phyloP scores from a whole-genome alignment of 148 eudicot genomes.

The Polygonum aviculare region DNA sequence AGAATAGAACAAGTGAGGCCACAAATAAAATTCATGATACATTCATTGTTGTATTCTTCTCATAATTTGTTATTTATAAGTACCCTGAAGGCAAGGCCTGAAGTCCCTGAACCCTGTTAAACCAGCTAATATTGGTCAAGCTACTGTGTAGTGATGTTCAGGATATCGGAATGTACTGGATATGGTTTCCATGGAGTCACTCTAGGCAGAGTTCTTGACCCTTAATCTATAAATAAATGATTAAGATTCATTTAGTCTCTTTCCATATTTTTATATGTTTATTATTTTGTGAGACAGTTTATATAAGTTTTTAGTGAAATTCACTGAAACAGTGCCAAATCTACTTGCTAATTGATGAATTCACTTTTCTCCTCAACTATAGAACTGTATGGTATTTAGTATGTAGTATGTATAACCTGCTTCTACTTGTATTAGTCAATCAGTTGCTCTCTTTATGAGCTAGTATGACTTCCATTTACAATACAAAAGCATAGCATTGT shows the following conservation, averaged over 20 bases:
- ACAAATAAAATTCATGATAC: not conserved
- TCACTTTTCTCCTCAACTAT: not conserved
- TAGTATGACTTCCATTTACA: not conserved
- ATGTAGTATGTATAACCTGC: not conserved
- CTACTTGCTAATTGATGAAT: not conserved
- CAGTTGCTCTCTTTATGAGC: not conserved
- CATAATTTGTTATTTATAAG: not conserved
- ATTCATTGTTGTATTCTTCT: not conserved
- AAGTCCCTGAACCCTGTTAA: not conserved
- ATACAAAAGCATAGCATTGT: not conserved
- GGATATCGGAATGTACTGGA: not conserved
- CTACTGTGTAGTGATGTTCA: not conserved
- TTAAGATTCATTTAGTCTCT: no score
- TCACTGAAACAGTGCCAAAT: no score
- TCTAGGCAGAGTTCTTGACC: no score
- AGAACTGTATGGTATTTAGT: not conserved
- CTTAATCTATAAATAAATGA: no score
- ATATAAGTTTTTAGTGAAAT: no score
- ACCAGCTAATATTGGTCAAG: not conserved
- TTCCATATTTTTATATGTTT: no score
- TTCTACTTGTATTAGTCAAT: not conserved
- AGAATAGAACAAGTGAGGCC: not conserved
- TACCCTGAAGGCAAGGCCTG: not conserved
- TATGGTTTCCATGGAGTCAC: no score
- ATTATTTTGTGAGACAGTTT: no score